Evolutionary conservation across 306 rosid genomes (phyloP).

Genomic region (Carpinus viminea): DNA sequence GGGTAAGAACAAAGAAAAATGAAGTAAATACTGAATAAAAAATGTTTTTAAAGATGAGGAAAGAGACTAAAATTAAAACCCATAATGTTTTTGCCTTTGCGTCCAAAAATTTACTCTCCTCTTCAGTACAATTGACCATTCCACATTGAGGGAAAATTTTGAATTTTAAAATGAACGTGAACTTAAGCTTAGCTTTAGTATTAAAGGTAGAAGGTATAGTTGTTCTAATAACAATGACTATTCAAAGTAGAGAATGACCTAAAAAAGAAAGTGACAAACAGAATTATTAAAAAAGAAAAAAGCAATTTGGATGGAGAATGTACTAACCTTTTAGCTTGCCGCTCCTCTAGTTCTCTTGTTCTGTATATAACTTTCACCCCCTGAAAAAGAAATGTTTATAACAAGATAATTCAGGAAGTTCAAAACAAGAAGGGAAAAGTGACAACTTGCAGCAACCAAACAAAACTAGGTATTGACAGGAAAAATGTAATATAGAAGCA

Average conservation of each 20-base stretch:
- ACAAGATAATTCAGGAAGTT: conserved; percentile 6
- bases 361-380: conserved; percentile 84
- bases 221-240: conserved; percentile 6
- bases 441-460: not conserved
- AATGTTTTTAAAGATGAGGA: not conserved
- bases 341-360: conserved; percentile 88
- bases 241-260: conserved; percentile 3
- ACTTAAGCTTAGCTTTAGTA: conserved; percentile 1
- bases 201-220: not conserved
- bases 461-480: not conserved
- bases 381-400: conserved; percentile 39
- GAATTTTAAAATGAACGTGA: conserved; percentile 2
- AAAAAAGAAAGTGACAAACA: not conserved
- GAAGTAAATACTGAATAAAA: not conserved
- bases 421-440: not conserved
- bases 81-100: not conserved
- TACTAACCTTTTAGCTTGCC: conserved; percentile 80
- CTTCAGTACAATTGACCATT: not conserved
- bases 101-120: not conserved
- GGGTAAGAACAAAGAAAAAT: not conserved
- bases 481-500: not conserved
- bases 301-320: not conserved
- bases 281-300: not conserved
- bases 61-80: not conserved
- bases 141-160: conserved; percentile 9